Evolutionary conservation across 768 basidiomycete species (phyloP).

Genomic region (Fomitopsis pulvina): DNA sequence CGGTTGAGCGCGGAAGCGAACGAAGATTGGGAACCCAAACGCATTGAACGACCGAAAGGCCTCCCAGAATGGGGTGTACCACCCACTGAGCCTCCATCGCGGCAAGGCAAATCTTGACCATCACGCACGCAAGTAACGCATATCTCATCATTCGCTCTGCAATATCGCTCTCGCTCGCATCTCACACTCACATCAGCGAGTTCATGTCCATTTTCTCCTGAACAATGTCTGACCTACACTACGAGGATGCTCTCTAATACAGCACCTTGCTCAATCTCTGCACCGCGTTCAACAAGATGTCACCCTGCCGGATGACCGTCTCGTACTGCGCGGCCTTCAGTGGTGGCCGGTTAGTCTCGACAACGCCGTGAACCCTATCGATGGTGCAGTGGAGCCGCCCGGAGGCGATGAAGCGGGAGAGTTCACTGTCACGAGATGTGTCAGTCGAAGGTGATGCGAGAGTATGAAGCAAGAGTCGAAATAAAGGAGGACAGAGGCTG

Average conservation of each 20-base stretch:
- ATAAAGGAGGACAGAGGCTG: background rate
- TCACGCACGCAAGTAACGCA: background rate
- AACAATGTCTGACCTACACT: background rate
- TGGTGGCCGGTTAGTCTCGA: conserved; percentile 80
- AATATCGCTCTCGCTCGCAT: background rate
- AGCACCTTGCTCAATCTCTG: conserved; percentile 90
- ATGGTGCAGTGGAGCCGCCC: conserved; percentile 84
- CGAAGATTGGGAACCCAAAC: conserved; percentile 82
- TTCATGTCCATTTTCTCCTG: background rate
- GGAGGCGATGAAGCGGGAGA: conserved; percentile 86
- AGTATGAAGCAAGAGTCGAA: background rate
- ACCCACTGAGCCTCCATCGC: conserved; percentile 45
- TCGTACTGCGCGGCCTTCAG: conserved; percentile 86
- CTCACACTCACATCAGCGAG: background rate
- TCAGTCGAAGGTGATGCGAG: background rate
- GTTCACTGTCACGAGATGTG: conserved; percentile 47
- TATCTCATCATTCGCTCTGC: background rate
- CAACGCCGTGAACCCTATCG: conserved; percentile 91
- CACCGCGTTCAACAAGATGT: conserved; percentile 80
- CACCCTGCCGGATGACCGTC: conserved; percentile 89
- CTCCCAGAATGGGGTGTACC: conserved; percentile 93
- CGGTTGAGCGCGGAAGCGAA: conserved; percentile 56
- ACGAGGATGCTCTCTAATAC: conserved; percentile 26
- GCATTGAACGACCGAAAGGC: conserved; percentile 78
- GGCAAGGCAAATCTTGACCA: conserved; percentile 7